Evolutionary conservation across 2,329 filamentous ascomycete species (phyloP).

Genomic region (Diaporthe capsici): DNA sequence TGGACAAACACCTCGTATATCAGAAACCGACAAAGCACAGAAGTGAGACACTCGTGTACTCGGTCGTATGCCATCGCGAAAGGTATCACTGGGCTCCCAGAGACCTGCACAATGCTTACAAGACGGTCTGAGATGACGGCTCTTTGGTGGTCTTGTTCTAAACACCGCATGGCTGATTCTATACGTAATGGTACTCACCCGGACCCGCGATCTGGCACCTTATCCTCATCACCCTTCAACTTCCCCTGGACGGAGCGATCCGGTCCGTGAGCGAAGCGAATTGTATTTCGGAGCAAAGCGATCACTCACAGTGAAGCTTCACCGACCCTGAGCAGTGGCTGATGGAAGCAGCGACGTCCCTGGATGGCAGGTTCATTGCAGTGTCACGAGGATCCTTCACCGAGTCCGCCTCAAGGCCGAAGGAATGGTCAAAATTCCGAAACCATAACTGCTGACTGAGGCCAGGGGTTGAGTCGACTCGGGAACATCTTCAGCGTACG

Average conservation of each 20-base stretch:
- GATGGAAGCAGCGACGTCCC: neutral
- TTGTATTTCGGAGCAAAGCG: neutral
- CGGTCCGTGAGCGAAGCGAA: neutral
- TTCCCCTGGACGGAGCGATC: neutral
- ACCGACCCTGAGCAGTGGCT: neutral
- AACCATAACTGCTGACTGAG: slow-evolving; percentile 9
- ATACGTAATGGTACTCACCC: neutral
- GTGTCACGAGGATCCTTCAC: neutral
- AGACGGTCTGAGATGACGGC: slow-evolving; percentile 1
- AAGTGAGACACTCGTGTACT: slow-evolving; percentile 22
- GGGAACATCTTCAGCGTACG: neutral
- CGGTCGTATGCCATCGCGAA: slow-evolving; percentile 17
- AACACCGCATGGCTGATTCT: neutral
- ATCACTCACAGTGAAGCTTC: neutral
- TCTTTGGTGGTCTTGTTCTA: slow-evolving; percentile 14
- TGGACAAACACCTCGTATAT: slow-evolving; percentile 15
- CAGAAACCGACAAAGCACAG: slow-evolving; percentile 25
- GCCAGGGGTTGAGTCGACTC: neutral
- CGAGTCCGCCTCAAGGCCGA: neutral
- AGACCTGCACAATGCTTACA: slow-evolving; percentile 6
- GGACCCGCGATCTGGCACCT: neutral
- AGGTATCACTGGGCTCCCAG: neutral
- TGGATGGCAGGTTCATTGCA: neutral
- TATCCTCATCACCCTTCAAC: neutral
- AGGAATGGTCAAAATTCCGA: neutral